Evolutionary conservation across 2,329 filamentous ascomycete genomes (phyloP), one percentile per base, ranked within the genome.

Genomic region (Sphaceloma murrayae): DNA sequence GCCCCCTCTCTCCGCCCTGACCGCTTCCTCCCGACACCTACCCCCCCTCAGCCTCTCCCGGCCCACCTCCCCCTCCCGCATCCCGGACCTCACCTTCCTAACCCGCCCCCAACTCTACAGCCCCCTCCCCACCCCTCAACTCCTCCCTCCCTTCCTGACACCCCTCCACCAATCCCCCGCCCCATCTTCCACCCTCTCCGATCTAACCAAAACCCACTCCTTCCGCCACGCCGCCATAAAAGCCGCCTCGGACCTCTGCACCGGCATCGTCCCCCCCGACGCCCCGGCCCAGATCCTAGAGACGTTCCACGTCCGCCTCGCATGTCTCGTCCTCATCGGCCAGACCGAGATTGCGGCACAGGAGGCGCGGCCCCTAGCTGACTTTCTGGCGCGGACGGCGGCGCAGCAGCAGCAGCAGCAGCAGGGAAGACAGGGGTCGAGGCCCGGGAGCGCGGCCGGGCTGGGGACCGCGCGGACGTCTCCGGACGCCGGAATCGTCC

Each of bases 21-120:
- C 31, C 39, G 40, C 39, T 26, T 46, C 46, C 18, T 46, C 49
- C 49, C 34, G 55, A 56, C 9, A 17, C 49, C 47, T 30, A 40
- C 21, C 26, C 39, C 51, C 29, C 50, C 49, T 39, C 49, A 31
- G 19, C 46, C 40, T 52, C 45, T 44, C 43, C 18, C 11, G 19
- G 49, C 29, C 19, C 22, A 27, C 24, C 14, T 40, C 36, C n/a
- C 22, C 36, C 13, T n/a, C 13, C 24, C 33, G 46, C 45, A 6
- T 47, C 26, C 82, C 84, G 55, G 82, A 94, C 65, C 83, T 94
- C 53, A 77, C 80, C 13, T 89, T 82, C 60, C 77, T 95, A 34
- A 74, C 91, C 8, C 77, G 80, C 14, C 80, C 85, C 2, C 77
- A 85, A 51, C 81, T 88, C 46, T 95, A 89, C 67, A 88, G 94